phyloP scores from a whole-genome alignment of 768 basidiomycete species.

The Russula sp. region DNA sequence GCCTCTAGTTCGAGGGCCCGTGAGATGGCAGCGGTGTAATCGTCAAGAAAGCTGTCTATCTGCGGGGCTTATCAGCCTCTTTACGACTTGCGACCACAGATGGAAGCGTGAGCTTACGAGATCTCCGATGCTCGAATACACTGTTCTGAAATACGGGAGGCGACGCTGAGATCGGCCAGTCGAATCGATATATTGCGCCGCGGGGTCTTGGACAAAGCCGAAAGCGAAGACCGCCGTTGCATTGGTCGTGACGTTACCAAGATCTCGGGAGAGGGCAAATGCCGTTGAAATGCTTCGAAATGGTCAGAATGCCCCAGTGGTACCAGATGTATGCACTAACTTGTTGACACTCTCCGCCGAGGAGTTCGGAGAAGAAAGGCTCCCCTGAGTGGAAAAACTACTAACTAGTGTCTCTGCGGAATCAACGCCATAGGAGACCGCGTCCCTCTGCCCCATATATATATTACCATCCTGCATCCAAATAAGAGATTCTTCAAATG shows the following conservation, averaged over 20 bases:
- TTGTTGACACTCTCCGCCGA: neutral
- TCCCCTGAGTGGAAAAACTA: neutral
- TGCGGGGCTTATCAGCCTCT: neutral
- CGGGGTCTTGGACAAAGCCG: constrained; percentile 14
- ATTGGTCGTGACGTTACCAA: neutral
- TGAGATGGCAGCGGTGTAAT: constrained; percentile 3
- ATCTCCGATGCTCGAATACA: neutral
- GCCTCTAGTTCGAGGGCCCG: constrained; percentile 10
- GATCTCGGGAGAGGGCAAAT: constrained; percentile 5
- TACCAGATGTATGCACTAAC: neutral
- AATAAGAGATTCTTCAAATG: neutral
- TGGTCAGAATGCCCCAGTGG: neutral
- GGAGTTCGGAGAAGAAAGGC: neutral
- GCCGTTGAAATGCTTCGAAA: neutral
- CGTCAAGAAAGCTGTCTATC: constrained; percentile 9
- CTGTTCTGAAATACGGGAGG: constrained; percentile 4
- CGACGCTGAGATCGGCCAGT: constrained; percentile 1
- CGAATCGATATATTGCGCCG: constrained; percentile 4
- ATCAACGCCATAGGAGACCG: neutral
- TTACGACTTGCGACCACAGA: neutral
- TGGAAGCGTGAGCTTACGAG: neutral
- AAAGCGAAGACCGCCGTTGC: constrained; percentile 1
- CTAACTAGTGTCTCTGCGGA: neutral
- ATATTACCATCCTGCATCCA: neutral
- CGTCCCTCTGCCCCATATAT: neutral